Conservation (phyloP, 2,329 filamentous ascomycete species). For the Didymosphaeria variabile region DNA sequence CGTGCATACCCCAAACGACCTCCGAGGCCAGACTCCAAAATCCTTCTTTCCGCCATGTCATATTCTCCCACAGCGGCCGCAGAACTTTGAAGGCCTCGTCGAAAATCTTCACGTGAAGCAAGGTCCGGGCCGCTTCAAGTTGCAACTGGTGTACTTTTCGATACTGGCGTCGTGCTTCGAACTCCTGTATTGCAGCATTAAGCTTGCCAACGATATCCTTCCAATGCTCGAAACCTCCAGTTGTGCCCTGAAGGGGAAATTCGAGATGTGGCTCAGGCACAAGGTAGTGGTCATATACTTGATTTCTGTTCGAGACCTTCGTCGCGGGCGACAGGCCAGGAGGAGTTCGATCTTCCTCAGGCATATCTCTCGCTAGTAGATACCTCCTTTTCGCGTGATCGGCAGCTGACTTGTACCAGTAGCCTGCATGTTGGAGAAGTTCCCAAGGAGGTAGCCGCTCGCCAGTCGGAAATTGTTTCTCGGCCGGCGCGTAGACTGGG, state of each 20-base stretch:
- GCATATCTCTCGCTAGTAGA: slow-evolving; percentile 62
- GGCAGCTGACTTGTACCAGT: slow-evolving; percentile 66
- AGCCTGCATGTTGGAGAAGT: slow-evolving; percentile 68
- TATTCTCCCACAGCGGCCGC: slow-evolving; percentile 62
- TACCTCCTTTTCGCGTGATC: slow-evolving; percentile 62
- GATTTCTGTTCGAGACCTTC: slow-evolving; percentile 62
- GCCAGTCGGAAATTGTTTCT: slow-evolving; percentile 59
- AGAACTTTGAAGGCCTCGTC: slow-evolving; percentile 62
- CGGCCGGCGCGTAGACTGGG: slow-evolving; percentile 57
- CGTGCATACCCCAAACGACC: slow-evolving; percentile 62
- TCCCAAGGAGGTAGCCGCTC: slow-evolving; percentile 67
- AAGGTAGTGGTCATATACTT: slow-evolving; percentile 68
- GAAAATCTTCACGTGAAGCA: slow-evolving; percentile 61
- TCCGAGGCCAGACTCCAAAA: slow-evolving; percentile 67
- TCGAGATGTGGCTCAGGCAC: slow-evolving; percentile 67
- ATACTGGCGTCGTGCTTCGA: slow-evolving; percentile 61
- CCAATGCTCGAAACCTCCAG: slow-evolving; percentile 61
- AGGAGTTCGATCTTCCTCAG: slow-evolving; percentile 65
- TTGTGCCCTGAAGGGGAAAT: slow-evolving; percentile 53
- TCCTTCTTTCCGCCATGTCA: slow-evolving; percentile 67
- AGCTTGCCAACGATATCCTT: slow-evolving; percentile 59
- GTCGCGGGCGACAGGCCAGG: slow-evolving; percentile 65
- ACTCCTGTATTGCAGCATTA: slow-evolving; percentile 59
- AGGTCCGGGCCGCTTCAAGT: slow-evolving; percentile 64
- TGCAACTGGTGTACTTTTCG: slow-evolving; percentile 64